Conservation (phyloP, 208 protist species). For the Phytomonas sp. region DNA sequence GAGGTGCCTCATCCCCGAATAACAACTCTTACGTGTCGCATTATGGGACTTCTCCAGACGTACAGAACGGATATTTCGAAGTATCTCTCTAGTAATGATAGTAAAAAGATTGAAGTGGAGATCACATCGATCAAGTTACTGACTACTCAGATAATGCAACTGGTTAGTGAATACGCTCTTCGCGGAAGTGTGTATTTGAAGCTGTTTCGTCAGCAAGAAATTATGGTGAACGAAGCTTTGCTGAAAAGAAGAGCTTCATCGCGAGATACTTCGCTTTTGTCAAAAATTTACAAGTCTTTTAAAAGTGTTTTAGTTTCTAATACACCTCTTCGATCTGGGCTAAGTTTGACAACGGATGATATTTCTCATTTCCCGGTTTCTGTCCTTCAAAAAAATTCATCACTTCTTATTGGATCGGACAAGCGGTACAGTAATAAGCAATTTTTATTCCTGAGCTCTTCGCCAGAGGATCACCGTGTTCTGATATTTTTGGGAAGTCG, state of each 20-base stretch:
- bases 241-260: conserved; percentile 6
- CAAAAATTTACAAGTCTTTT: not conserved
- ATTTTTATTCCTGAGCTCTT: conserved; percentile 27
- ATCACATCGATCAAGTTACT: conserved; percentile 29
- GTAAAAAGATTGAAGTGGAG: not conserved
- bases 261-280: not conserved
- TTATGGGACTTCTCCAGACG: conserved; percentile 16
- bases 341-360: not conserved
- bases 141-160: conserved; percentile 36
- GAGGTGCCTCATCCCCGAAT: not conserved
- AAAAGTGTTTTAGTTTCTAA: not conserved
- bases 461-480: conserved; percentile 21
- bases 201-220: conserved; percentile 44
- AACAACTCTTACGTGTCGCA: conserved; percentile 19
- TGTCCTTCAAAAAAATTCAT: not conserved
- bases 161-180: conserved; percentile 59
- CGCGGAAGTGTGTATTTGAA: conserved; percentile 46
- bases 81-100: not conserved
- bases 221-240: conserved; percentile 22
- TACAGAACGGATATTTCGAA: conserved; percentile 3
- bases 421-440: conserved; percentile 19
- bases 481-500: conserved; percentile 25
- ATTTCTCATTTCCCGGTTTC: not conserved
- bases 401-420: conserved; percentile 6
- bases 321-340: not conserved